phyloP scores from a whole-genome alignment of 768 basidiomycete species.

The Panaeolus cyanescens region DNA sequence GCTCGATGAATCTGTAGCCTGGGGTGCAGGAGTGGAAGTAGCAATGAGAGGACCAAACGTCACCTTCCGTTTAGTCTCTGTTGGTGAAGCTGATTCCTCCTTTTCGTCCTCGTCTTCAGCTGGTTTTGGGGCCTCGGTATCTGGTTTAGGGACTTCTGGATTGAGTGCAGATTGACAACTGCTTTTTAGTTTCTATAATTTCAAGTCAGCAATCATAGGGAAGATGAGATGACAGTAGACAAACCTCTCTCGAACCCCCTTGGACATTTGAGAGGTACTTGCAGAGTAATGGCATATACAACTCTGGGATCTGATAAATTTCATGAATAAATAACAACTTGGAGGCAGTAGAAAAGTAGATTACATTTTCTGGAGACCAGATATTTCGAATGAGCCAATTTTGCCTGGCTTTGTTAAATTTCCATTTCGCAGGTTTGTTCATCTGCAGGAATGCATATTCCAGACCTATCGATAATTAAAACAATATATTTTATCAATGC shows the following conservation, averaged over 20 bases:
- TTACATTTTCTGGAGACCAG: conserved; percentile 52
- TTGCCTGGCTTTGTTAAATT: conserved; percentile 74
- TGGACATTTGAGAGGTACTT: conserved; percentile 23
- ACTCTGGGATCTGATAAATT: conserved; percentile 19
- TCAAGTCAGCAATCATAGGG: neutral
- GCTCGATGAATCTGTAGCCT: neutral
- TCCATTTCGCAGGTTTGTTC: conserved; percentile 54
- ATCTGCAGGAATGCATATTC: conserved; percentile 59
- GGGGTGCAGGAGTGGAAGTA: conserved; percentile 1
- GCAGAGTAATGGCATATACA: conserved; percentile 22
- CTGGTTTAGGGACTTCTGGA: conserved; percentile 6
- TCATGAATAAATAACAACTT: neutral
- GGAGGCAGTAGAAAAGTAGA: conserved; percentile 14
- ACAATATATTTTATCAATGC: neutral
- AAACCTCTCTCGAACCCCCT: conserved; percentile 24
- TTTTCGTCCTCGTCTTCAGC: neutral
- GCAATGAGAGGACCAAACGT: conserved; percentile 20
- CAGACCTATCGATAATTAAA: conserved; percentile 31
- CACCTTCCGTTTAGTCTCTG: conserved; percentile 2
- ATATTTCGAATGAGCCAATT: conserved; percentile 74
- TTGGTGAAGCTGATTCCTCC: neutral
- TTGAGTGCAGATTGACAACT: conserved; percentile 19
- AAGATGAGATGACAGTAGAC: neutral
- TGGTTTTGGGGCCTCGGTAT: neutral
- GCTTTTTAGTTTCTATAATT: conserved; percentile 20